Base-by-base conservation (phyloP, 2,329 filamentous ascomycete species). In the Ambrosiella xylebori region DNA sequence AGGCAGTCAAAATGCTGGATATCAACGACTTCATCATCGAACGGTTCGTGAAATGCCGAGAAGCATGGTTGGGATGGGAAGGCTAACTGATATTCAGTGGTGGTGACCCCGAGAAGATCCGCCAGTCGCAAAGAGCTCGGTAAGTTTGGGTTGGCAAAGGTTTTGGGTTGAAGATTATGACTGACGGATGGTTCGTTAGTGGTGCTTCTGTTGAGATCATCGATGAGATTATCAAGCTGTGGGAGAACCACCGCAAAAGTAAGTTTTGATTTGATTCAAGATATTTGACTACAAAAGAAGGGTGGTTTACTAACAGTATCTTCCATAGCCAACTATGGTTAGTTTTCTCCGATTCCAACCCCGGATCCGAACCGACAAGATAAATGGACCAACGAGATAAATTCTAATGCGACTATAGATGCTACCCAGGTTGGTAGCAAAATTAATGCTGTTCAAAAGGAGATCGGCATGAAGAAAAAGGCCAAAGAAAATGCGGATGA, bases 391-490 rank as follows among this genome's bases (percentile, higher is more conserved):
- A 15, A 13, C 19, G 12, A 15, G 5, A 8, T 13, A 13, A 54
- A 54, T 55, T 44, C 8, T 17, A 47, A 40, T 57, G 11, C 36
- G 37, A 50, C 8, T 27, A 50, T 49, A 61, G 59, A 79, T 57
- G 86, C 83, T 7, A 88, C 84, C 17, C 88, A 95, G 69, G 79
- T 93, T 64, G 85, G 85, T 64, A 82, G 82, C 65, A 82, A 86
- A 73, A 90, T 95, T 71, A 97, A 97, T 73, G 82, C 80, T 17
- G 79, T 88, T 37, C 87, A 95, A 70, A 95, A 95, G 73, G 82
- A 89, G 69, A 95, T 97, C 67, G 88, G 86, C 15, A 75, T 80
- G 66, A 94, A 91, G 77, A 95, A 95, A 75, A 95, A 95, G 83
- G 84, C 84, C 64, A 95, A 96, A 76, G 88, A 95, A 73, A 82